Evolutionary conservation across 75 land plant species (phyloP).

Genomic region (Pseudotsuga menziesii): DNA sequence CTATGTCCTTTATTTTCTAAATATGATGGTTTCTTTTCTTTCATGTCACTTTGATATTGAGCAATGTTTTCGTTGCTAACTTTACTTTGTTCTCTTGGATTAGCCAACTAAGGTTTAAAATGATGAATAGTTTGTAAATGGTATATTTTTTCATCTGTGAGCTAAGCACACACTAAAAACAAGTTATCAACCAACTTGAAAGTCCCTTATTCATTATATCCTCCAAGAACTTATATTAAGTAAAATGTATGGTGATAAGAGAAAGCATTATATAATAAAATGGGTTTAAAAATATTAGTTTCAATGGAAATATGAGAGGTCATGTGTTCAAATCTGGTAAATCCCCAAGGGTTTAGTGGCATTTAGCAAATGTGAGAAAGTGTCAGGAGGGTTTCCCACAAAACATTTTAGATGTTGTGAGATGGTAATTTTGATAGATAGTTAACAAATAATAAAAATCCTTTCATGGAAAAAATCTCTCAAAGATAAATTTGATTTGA

Average conservation of each 20-base stretch:
- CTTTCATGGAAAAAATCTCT: too few species aligned
- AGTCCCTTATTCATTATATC: not conserved
- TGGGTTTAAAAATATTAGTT: too few species aligned
- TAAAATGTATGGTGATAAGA: not conserved
- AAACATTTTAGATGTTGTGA: too few species aligned
- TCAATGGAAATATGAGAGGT: too few species aligned
- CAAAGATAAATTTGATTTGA: too few species aligned
- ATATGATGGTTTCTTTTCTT: constrained; percentile 29
- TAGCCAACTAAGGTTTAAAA: constrained; percentile 72
- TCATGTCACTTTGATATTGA: constrained; percentile 11
- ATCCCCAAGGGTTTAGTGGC: too few species aligned
- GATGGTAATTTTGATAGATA: too few species aligned
- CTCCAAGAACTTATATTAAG: not conserved
- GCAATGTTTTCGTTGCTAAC: constrained; percentile 31
- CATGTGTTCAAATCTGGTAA: too few species aligned
- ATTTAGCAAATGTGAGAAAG: too few species aligned
- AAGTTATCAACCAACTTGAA: not conserved
- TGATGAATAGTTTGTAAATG: constrained; percentile 75
- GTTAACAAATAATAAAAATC: too few species aligned
- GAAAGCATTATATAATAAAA: not conserved
- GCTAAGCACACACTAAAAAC: not conserved
- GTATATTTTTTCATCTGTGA: constrained; percentile 65
- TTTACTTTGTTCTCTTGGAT: constrained; percentile 59
- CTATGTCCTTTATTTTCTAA: constrained; percentile 28
- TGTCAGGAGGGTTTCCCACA: too few species aligned